phyloP scores from a whole-genome alignment of 208 protist genomes.

The Crithidia sp. region DNA sequence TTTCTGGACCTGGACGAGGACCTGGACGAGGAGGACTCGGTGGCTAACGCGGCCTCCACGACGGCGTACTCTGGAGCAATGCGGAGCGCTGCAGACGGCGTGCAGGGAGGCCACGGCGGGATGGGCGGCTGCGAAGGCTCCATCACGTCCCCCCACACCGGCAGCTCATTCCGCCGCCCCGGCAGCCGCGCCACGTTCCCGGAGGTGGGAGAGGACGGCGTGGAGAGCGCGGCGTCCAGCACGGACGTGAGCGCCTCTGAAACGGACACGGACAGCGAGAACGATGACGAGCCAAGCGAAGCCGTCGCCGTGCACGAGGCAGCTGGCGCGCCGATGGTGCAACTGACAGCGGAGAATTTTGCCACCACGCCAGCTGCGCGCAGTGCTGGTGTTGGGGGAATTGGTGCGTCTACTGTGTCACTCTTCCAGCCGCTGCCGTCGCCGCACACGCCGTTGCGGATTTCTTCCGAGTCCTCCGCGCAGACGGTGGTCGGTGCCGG shows the following conservation, averaged over 20 bases:
- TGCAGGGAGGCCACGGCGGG: constrained; percentile 4
- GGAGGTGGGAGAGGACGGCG: constrained; percentile 44
- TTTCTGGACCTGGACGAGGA: constrained; percentile 50
- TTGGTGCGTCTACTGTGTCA: too few relatives aligned
- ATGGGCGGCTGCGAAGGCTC: constrained; percentile 9
- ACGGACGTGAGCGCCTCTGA: constrained; percentile 57
- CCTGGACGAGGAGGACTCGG: constrained; percentile 28
- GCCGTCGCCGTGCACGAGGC: constrained; percentile 5
- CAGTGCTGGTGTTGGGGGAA: too few relatives aligned
- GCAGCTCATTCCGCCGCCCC: neutral
- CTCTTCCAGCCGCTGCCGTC: neutral
- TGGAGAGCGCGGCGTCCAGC: constrained; percentile 56
- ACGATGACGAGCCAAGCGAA: constrained; percentile 14
- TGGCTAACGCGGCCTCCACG: constrained; percentile 14
- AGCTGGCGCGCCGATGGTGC: neutral
- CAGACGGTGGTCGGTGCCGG: constrained; percentile 4
- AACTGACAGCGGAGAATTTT: neutral
- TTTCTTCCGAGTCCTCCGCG: neutral
- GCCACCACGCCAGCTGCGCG: neutral
- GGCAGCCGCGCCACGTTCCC: constrained; percentile 13
- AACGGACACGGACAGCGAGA: constrained; percentile 40
- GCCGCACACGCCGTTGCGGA: neutral
- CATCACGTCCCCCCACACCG: constrained; percentile 5
- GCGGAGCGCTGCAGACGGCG: neutral
- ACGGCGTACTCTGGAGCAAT: neutral